These are phyloP conservation scores for Scenedesmus sp. DNA, from an alignment of 163 green algal genomes.

Conservation along the genomic window DNA sequence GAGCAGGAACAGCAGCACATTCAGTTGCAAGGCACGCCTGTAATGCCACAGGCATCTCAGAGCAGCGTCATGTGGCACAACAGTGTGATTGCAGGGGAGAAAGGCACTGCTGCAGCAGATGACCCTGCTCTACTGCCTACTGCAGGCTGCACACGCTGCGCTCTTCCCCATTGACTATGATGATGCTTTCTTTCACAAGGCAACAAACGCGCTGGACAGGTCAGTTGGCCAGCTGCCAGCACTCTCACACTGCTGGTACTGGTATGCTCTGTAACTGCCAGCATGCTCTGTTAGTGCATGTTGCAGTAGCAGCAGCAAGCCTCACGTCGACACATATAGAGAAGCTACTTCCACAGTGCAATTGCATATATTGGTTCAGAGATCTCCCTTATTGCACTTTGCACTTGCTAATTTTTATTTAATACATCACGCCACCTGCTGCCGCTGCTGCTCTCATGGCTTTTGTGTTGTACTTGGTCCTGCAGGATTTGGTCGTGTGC, in stretches of 20 bases:
- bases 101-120: too few relatives aligned
- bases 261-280: neutral
- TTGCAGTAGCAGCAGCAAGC: too few relatives aligned
- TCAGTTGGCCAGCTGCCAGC: constrained; percentile 24
- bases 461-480: neutral
- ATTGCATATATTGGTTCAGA: neutral
- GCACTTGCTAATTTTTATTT: too few relatives aligned
- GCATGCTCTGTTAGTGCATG: neutral
- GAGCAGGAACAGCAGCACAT: neutral
- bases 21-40: neutral
- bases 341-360: neutral
- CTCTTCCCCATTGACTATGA: constrained; percentile 77
- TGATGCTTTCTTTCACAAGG: constrained; percentile 68
- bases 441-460: neutral
- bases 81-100: neutral
- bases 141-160: constrained; percentile 54
- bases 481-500: constrained; percentile 53
- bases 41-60: too few relatives aligned
- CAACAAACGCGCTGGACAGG: constrained; percentile 58
- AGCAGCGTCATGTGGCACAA: neutral
- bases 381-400: neutral
- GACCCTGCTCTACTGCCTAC: neutral
- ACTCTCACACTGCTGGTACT: neutral
- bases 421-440: neutral
- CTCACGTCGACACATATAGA: neutral